Evolutionary conservation across 2,329 filamentous ascomycete species (phyloP), one percentile per base, ranked within the genome.

Genomic region (Fusarium albosuccineum): DNA sequence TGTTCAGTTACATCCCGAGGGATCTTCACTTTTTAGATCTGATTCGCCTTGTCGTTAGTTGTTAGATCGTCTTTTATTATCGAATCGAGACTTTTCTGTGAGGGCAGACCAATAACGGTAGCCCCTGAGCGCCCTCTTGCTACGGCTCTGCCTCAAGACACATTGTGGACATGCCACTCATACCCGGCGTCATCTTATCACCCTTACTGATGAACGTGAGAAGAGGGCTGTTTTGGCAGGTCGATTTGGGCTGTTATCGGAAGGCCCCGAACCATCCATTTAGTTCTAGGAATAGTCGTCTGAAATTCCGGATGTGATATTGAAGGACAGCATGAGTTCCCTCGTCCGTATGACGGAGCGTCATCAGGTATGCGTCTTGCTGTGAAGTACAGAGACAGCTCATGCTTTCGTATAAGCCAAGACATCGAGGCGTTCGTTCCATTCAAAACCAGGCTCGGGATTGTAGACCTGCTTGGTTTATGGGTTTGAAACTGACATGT

Each of bases 401-500:
- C 49, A 30, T 39, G 27, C 33, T 30, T 39, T 51, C 33, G 48
- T 27, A 14, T 51, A 36, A 39, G n/a, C 48, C 8, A 27, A 51
- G 48, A n/a, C 14, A n/a, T 39, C 17, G 22, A 39, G 48, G 48
- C 49, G 36, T 40, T 17, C 49, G 36, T 40, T 17, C 27, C 36
- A n/a, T 10, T 16, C 26, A 41, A 10, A 6, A 30, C 49, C 39
- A 52, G 26, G 10, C 36, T 52, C 37, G 27, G 37, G 49, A 11
- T 41, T 40, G 49, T 33, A 30, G 49, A 52, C 27, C 26, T 7
- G n/a, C n/a, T 8, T 14, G 49, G n/a, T 17, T 52, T 52, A 30
- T 52, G 40, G 36, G 33, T 52, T 41, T 14, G 36, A 17, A 51
- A 22, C 49, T 52, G 36, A 52, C 26, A 52, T 29, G 49, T 26